Percentiles rank a stretch among this genome's conserved stretches.
Evolutionary conservation across 129 eudicot species (phyloP).

Genomic region (Helianthus tuberosus): DNA sequence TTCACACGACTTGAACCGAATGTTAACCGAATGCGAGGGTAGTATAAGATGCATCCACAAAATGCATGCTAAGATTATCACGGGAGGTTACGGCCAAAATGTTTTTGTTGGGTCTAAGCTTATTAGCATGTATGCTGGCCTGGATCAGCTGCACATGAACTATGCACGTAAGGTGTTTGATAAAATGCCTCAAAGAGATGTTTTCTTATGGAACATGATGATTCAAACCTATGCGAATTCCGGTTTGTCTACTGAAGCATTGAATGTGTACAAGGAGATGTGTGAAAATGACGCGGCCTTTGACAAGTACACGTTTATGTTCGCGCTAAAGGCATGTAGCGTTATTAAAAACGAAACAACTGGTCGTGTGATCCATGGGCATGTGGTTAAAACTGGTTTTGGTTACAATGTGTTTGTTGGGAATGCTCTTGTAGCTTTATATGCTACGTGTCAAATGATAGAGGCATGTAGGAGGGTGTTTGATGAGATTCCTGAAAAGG

Average conservation of each 20-base stretch:
- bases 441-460: constrained; percentile 33
- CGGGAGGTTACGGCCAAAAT: constrained; percentile 42
- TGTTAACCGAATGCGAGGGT: constrained; percentile 32
- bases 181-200: constrained; percentile 44
- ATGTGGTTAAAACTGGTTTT: constrained; percentile 37
- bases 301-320: constrained; percentile 44
- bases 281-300: constrained; percentile 7
- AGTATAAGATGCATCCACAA: constrained; percentile 18
- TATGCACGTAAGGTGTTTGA: constrained; percentile 59
- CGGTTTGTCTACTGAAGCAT: constrained; percentile 27
- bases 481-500: constrained; percentile 41
- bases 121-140: constrained; percentile 29
- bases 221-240: constrained; percentile 40
- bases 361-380: constrained; percentile 43
- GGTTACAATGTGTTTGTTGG: constrained; percentile 35
- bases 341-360: constrained; percentile 11
- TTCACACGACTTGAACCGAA: constrained; percentile 35
- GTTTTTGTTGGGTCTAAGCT: constrained; percentile 48
- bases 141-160: constrained; percentile 18
- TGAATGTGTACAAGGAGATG: constrained; percentile 33
- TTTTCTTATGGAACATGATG: constrained; percentile 48
- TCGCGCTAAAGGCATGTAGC: constrained; percentile 44
- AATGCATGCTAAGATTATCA: constrained; percentile 52
- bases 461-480: constrained; percentile 42
- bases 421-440: constrained; percentile 52